Evolutionary conservation across 2,329 filamentous ascomycete genomes (phyloP), one percentile per base, ranked within the genome.

Genomic region (Cytospora piceae): DNA sequence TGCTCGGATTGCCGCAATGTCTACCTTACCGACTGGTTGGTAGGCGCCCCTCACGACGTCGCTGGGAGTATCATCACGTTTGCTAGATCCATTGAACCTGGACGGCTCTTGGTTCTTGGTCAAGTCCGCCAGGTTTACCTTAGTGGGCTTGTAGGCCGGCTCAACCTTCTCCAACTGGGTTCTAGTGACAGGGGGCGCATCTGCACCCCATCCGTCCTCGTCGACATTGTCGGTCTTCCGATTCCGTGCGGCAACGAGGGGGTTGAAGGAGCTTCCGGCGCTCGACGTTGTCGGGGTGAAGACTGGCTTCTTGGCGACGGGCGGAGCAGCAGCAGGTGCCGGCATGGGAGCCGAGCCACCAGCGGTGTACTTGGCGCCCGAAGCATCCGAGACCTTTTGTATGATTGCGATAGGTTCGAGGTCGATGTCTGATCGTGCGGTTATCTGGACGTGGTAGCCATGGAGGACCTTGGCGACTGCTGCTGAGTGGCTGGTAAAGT

Each of bases 391-490:
- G 57, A 99, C 93, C 79, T 97, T 98, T 76, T 95, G 90, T 72
- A 98, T 85, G 71, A 99, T 97, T 65, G 85, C 83, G 74, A 96
- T 93, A 46, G 94, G 91, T 32, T 90, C 92, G 68, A 99, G 86
- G 75, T 98, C 94, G 74, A 87, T 86, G 69, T 97, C 93, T 69
- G 94, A 96, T 68, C 95, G 92, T 67, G 95, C 95, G 61, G 94
- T 98, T 72, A 99, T 91, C 81, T 99, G 94, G 66, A 99, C 93
- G 77, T 99, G 95, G 78, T 98, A 99, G 71, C 95, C 93, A 80
- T 97, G 94, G 52, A 99, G 86, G 71, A 97, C 85, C 79, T 97
- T 97, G 68, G 93, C 89, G 46, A 98, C 93, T 57, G 93, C 90
- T 67, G 91, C 89, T 57, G 95, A 82, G 79, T 99, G 94, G 80